Percentiles rank a stretch among this genome's conserved stretches.
Evolutionary conservation across 2,329 filamentous ascomycete species (phyloP).

Genomic region (Dothideomycetes sp.): DNA sequence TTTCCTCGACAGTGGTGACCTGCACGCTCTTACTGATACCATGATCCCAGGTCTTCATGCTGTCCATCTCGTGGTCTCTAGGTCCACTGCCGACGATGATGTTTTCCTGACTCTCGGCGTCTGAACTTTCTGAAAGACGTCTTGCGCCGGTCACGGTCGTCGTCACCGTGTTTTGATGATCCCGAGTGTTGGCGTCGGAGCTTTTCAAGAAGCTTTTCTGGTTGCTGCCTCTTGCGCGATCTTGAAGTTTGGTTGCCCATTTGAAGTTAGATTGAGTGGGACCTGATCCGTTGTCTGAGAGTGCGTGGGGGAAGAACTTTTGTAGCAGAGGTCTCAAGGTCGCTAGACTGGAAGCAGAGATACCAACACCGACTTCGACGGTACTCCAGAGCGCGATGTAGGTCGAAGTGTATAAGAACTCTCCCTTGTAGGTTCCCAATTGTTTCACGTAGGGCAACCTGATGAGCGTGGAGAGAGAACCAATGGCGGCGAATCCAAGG

Average conservation of each 20-base stretch:
- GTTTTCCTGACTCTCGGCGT: conserved; percentile 9
- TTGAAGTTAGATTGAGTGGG: conserved; percentile 4
- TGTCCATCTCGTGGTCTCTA: neutral
- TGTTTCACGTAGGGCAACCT: conserved; percentile 36
- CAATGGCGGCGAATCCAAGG: conserved; percentile 25
- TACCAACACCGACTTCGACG: conserved; percentile 28
- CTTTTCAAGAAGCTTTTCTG: neutral
- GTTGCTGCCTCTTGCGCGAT: neutral
- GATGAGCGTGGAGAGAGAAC: conserved; percentile 33
- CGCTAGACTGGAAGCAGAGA: conserved; percentile 25
- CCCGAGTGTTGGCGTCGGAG: neutral
- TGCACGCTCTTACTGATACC: conserved; percentile 13
- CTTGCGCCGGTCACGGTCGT: conserved; percentile 6
- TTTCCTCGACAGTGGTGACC: conserved; percentile 8
- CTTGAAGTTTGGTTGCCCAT: conserved; percentile 2
- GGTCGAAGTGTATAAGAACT: conserved; percentile 21
- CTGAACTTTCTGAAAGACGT: neutral
- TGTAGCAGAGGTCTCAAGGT: conserved; percentile 27
- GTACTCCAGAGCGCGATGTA: conserved; percentile 25
- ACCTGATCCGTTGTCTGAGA: neutral
- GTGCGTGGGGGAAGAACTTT: conserved; percentile 12
- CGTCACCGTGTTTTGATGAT: conserved; percentile 2
- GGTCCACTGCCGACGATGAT: neutral
- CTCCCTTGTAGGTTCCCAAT: conserved; percentile 31
- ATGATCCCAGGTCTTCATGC: conserved; percentile 6